phyloP scores from a whole-genome alignment of 192 early-diverging fungal species.

The Gaertneriomyces sp. region DNA sequence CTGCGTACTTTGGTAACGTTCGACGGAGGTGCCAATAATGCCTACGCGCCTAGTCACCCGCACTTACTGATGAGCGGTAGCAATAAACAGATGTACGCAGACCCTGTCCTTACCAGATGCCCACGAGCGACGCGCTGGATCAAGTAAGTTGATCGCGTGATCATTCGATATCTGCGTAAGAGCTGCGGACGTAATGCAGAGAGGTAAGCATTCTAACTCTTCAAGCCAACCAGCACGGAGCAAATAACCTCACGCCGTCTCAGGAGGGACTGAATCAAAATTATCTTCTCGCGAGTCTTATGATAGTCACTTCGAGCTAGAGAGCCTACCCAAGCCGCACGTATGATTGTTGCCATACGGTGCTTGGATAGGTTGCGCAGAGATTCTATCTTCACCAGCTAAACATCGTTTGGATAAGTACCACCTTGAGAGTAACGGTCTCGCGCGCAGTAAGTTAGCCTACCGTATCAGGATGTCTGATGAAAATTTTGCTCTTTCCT shows the following conservation, averaged over 20 bases:
- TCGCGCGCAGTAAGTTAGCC: conserved; percentile 1
- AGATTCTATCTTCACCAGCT: conserved; percentile 7
- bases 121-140: conserved; percentile 12
- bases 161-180: not conserved
- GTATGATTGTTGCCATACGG: not conserved
- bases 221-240: not conserved
- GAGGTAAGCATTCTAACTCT: not conserved
- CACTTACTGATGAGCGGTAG: not conserved
- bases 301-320: not conserved
- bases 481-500: conserved; percentile 85
- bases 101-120: not conserved
- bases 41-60: conserved; percentile 5
- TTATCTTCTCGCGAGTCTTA: conserved; percentile 1
- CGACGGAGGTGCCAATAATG: conserved; percentile 39
- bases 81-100: not conserved
- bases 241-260: conserved; percentile 1
- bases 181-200: not conserved
- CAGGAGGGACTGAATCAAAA: not conserved
- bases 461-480: conserved; percentile 75
- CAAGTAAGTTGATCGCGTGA: not conserved
- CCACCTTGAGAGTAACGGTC: not conserved
- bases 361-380: not conserved
- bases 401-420: not conserved
- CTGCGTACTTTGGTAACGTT: conserved; percentile 86
- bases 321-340: not conserved